Percentiles rank a stretch among this genome's conserved stretches.
phyloP scores from a whole-genome alignment of 208 protist genomes.

The Leptomonas pyrrhocoris region DNA sequence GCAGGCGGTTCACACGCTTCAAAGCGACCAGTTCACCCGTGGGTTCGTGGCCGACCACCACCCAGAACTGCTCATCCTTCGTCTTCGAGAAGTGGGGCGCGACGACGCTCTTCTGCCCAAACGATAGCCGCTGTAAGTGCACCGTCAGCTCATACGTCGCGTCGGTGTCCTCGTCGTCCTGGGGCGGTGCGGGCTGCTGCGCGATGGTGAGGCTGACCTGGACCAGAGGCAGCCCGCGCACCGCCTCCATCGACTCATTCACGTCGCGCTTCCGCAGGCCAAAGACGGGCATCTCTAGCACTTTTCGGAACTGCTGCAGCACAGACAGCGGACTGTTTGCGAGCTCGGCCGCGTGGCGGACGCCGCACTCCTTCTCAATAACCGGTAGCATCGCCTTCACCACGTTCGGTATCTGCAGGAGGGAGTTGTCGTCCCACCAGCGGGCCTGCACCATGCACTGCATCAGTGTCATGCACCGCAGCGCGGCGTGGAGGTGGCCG shows the following conservation, averaged over 20 bases:
- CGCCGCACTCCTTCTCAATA: conserved; percentile 51
- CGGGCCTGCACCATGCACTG: conserved; percentile 96
- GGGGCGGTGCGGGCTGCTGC: conserved; percentile 27
- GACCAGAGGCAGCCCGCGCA: conserved; percentile 75
- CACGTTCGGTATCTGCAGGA: conserved; percentile 90
- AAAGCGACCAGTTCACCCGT: conserved; percentile 93
- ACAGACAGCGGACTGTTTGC: conserved; percentile 61
- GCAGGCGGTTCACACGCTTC: conserved; percentile 87
- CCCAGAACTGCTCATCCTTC: conserved; percentile 94
- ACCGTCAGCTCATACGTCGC: conserved; percentile 58
- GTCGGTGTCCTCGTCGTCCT: conserved; percentile 40
- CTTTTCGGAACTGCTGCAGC: conserved; percentile 48
- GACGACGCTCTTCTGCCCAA: conserved; percentile 55
- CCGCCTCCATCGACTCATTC: conserved; percentile 76
- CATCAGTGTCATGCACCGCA: conserved; percentile 92
- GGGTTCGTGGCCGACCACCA: conserved; percentile 80
- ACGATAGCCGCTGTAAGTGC: conserved; percentile 70
- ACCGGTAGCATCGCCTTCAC: conserved; percentile 71
- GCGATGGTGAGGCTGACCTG: conserved; percentile 66
- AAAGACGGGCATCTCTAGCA: conserved; percentile 55
- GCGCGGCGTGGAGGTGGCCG: conserved; percentile 88
- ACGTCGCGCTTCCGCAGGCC: conserved; percentile 52
- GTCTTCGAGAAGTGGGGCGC: conserved; percentile 90
- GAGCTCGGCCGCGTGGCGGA: conserved; percentile 75
- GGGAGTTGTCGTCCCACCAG: conserved; percentile 85